Conservation (phyloP, 2,329 filamentous ascomycete genomes). For the Ophiocordyceps camponoti-floridani region DNA sequence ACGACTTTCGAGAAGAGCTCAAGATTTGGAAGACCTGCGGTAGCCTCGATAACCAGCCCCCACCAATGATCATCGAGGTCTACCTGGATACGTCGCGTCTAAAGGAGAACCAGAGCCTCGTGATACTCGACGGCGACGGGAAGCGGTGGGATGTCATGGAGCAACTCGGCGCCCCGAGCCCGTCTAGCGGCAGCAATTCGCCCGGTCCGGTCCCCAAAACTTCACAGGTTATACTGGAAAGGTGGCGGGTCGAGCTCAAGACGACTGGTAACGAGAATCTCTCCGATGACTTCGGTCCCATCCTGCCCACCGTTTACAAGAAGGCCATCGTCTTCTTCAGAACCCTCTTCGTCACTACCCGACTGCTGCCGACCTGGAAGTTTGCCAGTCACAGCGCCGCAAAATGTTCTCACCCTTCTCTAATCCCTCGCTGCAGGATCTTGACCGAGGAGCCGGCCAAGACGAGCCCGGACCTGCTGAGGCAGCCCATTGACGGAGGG, state of each 20-base stretch:
- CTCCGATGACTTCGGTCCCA: constrained; percentile 40
- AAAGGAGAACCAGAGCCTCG: constrained; percentile 69
- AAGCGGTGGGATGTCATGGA: constrained; percentile 88
- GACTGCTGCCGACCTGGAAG: constrained; percentile 74
- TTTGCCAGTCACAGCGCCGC: constrained; percentile 55
- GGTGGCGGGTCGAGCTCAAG: constrained; percentile 77
- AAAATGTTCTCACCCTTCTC: constrained; percentile 47
- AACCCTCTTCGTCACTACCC: constrained; percentile 66
- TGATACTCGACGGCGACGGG: constrained; percentile 72
- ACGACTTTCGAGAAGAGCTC: constrained; percentile 69
- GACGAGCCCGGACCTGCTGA: constrained; percentile 46
- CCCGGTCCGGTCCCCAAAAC: constrained; percentile 24
- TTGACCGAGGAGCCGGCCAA: constrained; percentile 38
- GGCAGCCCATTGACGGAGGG: constrained; percentile 18
- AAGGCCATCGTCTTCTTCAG: constrained; percentile 91
- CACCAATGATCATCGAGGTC: constrained; percentile 75
- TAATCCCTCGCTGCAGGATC: constrained; percentile 71
- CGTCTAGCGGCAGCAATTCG: constrained; percentile 28
- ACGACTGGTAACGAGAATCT: constrained; percentile 21
- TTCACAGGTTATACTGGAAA: constrained; percentile 70
- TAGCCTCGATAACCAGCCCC: constrained; percentile 57
- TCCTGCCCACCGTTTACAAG: constrained; percentile 83
- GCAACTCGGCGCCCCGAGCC: constrained; percentile 49
- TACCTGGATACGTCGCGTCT: constrained; percentile 69
- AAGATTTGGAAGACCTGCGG: constrained; percentile 67